Conservation (phyloP, 495 filamentous ascomycete genomes). For the Chaetomium cochliodes region DNA sequence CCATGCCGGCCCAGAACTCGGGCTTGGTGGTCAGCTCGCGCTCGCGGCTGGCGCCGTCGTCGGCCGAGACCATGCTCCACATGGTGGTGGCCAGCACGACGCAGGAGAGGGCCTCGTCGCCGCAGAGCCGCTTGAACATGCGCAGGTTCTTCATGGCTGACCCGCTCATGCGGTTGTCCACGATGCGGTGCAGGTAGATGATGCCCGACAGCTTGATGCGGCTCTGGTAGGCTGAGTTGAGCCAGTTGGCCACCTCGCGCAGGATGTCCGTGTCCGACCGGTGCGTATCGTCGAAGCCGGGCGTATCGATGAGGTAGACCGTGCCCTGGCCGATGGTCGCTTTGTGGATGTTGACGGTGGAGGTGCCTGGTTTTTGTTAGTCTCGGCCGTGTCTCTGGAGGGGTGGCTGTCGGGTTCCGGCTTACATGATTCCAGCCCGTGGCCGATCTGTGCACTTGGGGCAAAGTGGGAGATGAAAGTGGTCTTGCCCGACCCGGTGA, state of each 20-base stretch:
- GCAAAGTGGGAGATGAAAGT: slow-evolving; percentile 34
- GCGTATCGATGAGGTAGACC: slow-evolving; percentile 40
- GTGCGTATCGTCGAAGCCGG: slow-evolving; percentile 44
- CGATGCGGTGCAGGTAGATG: slow-evolving; percentile 49
- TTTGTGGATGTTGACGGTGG: not conserved
- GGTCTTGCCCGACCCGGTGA: slow-evolving; percentile 43
- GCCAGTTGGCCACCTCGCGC: slow-evolving; percentile 32
- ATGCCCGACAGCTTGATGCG: slow-evolving; percentile 31
- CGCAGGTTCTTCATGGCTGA: slow-evolving; percentile 39
- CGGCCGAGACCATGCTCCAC: slow-evolving; percentile 31
- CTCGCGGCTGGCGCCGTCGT: slow-evolving; percentile 33
- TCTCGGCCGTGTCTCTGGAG: not conserved
- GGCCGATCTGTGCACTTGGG: not conserved
- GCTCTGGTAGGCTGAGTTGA: slow-evolving; percentile 21
- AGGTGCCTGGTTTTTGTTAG: not conserved
- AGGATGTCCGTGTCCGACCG: slow-evolving; percentile 41
- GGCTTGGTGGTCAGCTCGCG: slow-evolving; percentile 31
- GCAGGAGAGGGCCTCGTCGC: slow-evolving; percentile 32
- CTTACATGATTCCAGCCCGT: slow-evolving; percentile 6
- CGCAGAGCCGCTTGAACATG: slow-evolving; percentile 48
- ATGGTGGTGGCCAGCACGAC: slow-evolving; percentile 46
- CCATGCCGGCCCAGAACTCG: slow-evolving; percentile 44
- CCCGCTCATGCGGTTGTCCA: slow-evolving; percentile 38
- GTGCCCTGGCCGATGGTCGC: not conserved
- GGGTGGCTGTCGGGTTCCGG: not conserved